Conservation (phyloP, 179 eudicot species). For the Heliamphora pulchella region DNA sequence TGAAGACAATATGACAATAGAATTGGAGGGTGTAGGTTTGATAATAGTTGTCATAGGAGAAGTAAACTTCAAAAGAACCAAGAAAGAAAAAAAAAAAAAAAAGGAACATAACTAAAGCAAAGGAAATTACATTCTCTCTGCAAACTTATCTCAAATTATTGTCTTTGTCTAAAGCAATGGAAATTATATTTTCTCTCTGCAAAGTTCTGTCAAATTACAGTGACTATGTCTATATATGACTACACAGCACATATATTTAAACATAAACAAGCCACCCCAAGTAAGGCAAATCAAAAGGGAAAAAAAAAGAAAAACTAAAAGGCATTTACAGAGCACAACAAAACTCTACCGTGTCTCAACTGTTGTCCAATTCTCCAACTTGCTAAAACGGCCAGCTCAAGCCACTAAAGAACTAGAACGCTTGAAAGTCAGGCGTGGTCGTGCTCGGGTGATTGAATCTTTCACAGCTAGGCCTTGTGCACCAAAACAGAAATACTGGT, state of each 20-base stretch:
- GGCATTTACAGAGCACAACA: conserved; percentile 7
- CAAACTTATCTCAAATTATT: no score
- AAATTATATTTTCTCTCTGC: no score
- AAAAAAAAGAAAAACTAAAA: background rate
- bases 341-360: background rate
- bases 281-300: background rate
- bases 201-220: no score
- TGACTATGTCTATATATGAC: background rate
- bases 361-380: background rate
- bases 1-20: background rate
- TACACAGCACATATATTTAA: background rate
- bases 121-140: background rate
- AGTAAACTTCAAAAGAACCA: background rate
- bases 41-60: no score
- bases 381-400: conserved; percentile 5
- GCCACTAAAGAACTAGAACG: conserved; percentile 18
- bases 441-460: conserved; percentile 24
- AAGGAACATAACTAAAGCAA: background rate
- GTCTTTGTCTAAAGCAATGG: background rate
- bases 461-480: conserved; percentile 67
- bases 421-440: conserved; percentile 26
- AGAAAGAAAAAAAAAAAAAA: background rate
- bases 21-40: no score
- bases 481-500: conserved; percentile 77
- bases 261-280: background rate